Base-by-base conservation (phyloP, 192 early-diverging fungal genomes). In the Backusella mclennaniae region DNA sequence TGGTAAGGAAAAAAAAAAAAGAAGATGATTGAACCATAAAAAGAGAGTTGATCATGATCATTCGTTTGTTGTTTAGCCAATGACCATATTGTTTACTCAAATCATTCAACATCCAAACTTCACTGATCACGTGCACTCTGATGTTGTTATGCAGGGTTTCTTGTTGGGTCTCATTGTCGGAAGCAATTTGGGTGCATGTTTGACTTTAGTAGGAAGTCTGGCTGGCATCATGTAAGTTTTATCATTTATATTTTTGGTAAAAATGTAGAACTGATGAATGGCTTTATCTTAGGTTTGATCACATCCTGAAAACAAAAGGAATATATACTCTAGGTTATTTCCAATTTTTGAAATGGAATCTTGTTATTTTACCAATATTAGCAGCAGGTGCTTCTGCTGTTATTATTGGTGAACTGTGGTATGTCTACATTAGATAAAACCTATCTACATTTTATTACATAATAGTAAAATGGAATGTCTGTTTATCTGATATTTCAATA, bases 101-200 rank as follows among this genome's bases (percentile, higher is more conserved):
- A 89, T 93, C 14, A 80, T 96, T 46, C 85, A 89, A 73, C 89
- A 93, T 68, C 85, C 89, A 17, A 85, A 86, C 39, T 94, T 92
- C 79, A 72, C 78, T 23, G 6, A 67, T 73, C 35, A 86, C 77
- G 21, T 67, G 83, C 6, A 44, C 68, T 59, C 75, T 79, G 49
- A 71, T 83, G 73, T 82, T 39, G 76, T 87, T 0, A 77, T 83
- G 59, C 84, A 86, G 41, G 94, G 87, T 1, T 89, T 89, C 19
- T 69, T 94, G 66, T 92, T 92, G 86, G 93, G 89, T 12, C 77
- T 96, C 41, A 85, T 95, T 23, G 85, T 93, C 7, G 95, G 94
- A 7, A 89, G 88, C 73, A 95, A 96, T 72, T 73, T 96, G n/a
- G 95, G 95, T 6, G 95, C 92, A 8, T 94, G 94, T 71, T 79